phyloP scores from a whole-genome alignment of 2,329 filamentous ascomycete genomes.

The Talaromyces islandicus region DNA sequence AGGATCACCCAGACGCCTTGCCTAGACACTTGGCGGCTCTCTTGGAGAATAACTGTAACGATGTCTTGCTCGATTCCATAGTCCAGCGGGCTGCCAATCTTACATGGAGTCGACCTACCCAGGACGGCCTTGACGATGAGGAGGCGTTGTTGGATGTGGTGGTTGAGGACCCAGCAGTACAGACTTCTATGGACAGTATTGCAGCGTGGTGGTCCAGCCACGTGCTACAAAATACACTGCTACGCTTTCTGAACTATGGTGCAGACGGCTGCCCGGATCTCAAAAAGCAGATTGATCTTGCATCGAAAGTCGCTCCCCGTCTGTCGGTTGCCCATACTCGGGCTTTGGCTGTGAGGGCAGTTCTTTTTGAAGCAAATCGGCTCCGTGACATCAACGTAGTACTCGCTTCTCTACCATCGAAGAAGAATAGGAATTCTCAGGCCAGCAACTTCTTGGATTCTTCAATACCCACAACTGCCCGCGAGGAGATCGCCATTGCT shows the following conservation, averaged over 20 bases:
- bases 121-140: constrained; percentile 55
- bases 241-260: constrained; percentile 53
- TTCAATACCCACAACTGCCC: constrained; percentile 45
- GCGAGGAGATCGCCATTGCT: constrained; percentile 51
- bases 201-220: constrained; percentile 86
- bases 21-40: constrained; percentile 71
- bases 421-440: constrained; percentile 22
- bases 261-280: constrained; percentile 36
- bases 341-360: constrained; percentile 53
- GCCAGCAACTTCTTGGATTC: constrained; percentile 46
- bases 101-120: constrained; percentile 76
- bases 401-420: constrained; percentile 47
- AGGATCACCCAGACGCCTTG: constrained; percentile 58
- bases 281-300: constrained; percentile 57
- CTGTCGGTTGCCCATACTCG: constrained; percentile 64
- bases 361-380: constrained; percentile 51
- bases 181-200: constrained; percentile 81
- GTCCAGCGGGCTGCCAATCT: constrained; percentile 84
- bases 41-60: constrained; percentile 72
- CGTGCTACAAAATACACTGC: constrained; percentile 63
- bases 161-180: constrained; percentile 76
- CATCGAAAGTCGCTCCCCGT: constrained; percentile 67
- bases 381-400: constrained; percentile 47
- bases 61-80: constrained; percentile 70
- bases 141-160: constrained; percentile 75